phyloP scores from a whole-genome alignment of 2,329 filamentous ascomycete genomes.

The Scolecobasidium constrictum region DNA sequence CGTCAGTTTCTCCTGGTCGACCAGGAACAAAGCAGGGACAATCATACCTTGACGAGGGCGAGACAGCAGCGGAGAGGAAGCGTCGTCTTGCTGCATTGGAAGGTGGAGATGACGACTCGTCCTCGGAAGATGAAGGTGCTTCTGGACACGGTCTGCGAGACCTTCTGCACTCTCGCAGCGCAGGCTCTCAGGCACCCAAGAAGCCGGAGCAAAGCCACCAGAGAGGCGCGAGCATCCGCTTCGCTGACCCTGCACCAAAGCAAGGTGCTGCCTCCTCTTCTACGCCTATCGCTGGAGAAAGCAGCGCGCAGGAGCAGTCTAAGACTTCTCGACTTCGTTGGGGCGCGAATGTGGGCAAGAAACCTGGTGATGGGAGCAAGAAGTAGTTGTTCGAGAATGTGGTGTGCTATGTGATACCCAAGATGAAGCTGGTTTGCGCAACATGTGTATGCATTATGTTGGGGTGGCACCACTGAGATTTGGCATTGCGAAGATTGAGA shows the following conservation, averaged over 20 bases:
- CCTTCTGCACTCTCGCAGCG: slow-evolving; percentile 18
- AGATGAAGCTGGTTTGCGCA: too few relatives aligned
- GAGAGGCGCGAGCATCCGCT: neutral
- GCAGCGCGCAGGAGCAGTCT: too few relatives aligned
- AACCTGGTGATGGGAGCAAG: slow-evolving; percentile 6
- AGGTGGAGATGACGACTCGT: slow-evolving; percentile 31
- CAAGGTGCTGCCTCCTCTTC: too few relatives aligned
- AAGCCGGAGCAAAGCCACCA: neutral
- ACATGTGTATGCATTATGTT: too few relatives aligned
- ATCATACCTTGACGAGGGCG: slow-evolving; percentile 34
- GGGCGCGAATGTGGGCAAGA: slow-evolving; percentile 10
- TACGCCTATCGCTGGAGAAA: too few relatives aligned
- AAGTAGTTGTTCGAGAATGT: slow-evolving; percentile 6
- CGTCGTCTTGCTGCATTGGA: slow-evolving; percentile 66
- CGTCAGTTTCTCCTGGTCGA: slow-evolving; percentile 13
- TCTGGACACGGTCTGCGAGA: slow-evolving; percentile 34
- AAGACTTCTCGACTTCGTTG: slow-evolving; percentile 11
- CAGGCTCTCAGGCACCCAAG: too few relatives aligned
- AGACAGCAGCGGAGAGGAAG: slow-evolving; percentile 65
- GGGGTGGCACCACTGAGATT: too few relatives aligned
- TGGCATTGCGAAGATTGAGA: too few relatives aligned
- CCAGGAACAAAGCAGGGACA: slow-evolving; percentile 6
- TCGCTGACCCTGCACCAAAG: neutral
- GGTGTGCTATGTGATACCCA: too few relatives aligned
- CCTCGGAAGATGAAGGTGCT: slow-evolving; percentile 43